These are phyloP conservation scores for Colletotrichum sp. DNA, from an alignment of 2,329 filamentous ascomycete species.

Conservation along the genomic window DNA sequence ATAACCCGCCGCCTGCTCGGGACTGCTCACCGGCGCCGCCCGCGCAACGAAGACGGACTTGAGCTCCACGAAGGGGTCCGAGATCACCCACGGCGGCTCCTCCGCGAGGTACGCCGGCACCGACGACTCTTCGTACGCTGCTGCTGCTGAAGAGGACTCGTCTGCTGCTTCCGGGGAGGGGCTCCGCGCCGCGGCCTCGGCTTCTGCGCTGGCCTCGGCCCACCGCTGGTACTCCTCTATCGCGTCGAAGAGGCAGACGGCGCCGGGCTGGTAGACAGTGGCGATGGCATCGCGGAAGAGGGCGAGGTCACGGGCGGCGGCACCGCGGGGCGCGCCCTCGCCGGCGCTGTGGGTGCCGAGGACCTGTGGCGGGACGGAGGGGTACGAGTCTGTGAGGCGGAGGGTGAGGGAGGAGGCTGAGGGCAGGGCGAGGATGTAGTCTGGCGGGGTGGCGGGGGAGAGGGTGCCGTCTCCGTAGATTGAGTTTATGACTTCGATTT, in stretches of 20 bases:
- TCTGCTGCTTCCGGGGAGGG: background rate
- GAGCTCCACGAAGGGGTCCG: slow-evolving; percentile 76
- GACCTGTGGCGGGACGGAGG: slow-evolving; percentile 73
- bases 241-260: slow-evolving; percentile 90
- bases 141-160: background rate
- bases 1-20: slow-evolving; percentile 72
- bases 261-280: slow-evolving; percentile 72
- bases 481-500: slow-evolving; percentile 82
- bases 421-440: slow-evolving; percentile 72
- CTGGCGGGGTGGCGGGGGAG: slow-evolving; percentile 36
- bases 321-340: slow-evolving; percentile 68
- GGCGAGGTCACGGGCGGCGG: slow-evolving; percentile 73
- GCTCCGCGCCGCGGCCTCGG: background rate
- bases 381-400: slow-evolving; percentile 77
- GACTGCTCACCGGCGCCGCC: slow-evolving; percentile 71
- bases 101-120: background rate
- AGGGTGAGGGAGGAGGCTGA: slow-evolving; percentile 64
- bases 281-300: slow-evolving; percentile 71
- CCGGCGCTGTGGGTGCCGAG: slow-evolving; percentile 82
- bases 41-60: slow-evolving; percentile 90
- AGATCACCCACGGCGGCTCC: slow-evolving; percentile 71
- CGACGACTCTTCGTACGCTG: slow-evolving; percentile 24
- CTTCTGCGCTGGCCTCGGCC: slow-evolving; percentile 18
- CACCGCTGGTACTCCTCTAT: slow-evolving; percentile 68
- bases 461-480: slow-evolving; percentile 79